These are phyloP conservation scores for Prunus kanzakura DNA, from an alignment of 306 rosid genomes.

Conservation along the genomic window DNA sequence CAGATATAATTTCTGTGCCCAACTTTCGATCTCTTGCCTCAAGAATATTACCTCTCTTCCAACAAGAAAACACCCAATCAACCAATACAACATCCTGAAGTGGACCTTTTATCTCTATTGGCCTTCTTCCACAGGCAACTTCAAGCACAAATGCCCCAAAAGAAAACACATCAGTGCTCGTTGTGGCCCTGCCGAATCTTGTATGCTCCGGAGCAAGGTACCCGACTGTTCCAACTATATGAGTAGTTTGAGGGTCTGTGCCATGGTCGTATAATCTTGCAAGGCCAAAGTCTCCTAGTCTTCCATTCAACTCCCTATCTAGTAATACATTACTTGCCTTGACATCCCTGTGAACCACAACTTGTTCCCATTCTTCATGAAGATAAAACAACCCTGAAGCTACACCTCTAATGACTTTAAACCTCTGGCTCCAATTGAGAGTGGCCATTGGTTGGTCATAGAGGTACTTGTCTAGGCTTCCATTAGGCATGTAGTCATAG, in stretches of 20 bases:
- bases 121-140: constrained; percentile 9
- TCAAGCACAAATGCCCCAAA: constrained; percentile 9
- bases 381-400: constrained; percentile 31
- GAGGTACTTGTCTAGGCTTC: constrained; percentile 57
- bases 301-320: constrained; percentile 27
- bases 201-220: neutral
- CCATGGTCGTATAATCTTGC: constrained; percentile 5
- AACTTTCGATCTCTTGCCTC: neutral
- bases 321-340: constrained; percentile 38
- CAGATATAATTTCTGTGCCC: neutral
- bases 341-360: constrained; percentile 39
- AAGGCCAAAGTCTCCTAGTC: constrained; percentile 32
- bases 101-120: neutral
- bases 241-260: neutral
- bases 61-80: neutral
- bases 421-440: constrained; percentile 14
- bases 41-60: neutral
- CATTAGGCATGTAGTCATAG: constrained; percentile 40
- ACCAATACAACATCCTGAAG: neutral
- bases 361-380: constrained; percentile 32
- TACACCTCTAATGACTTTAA: constrained; percentile 29
- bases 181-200: neutral
- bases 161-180: neutral
- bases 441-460: neutral
- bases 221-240: neutral